Evolutionary conservation across 164 flowering plant genomes (phyloP).

Genomic region (Nelumbo lutea): DNA sequence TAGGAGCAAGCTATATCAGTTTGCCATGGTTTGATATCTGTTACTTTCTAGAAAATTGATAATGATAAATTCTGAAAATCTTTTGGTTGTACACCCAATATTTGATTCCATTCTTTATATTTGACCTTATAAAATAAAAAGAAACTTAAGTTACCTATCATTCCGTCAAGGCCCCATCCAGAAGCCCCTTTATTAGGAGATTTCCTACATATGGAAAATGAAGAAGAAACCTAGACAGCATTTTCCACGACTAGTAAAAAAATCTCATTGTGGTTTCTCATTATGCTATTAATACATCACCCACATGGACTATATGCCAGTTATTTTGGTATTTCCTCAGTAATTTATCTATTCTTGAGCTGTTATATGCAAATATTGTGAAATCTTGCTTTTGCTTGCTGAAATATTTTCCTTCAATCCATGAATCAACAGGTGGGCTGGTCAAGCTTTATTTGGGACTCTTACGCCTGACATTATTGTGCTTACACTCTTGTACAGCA

Average conservation of each 20-base stretch:
- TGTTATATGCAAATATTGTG: background rate
- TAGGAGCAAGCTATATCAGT: constrained; percentile 93
- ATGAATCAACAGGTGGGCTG: constrained; percentile 70
- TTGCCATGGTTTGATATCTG: constrained; percentile 73
- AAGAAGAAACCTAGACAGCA: background rate
- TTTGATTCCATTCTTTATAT: background rate
- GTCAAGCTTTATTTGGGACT: constrained; percentile 78
- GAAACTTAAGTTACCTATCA: background rate
- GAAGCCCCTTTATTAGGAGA: background rate
- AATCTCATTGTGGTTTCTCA: background rate
- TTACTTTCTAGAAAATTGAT: background rate
- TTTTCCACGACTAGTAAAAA: background rate
- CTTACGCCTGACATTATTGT: constrained; percentile 70
- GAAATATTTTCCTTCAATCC: background rate
- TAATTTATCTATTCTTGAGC: background rate
- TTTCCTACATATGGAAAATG: background rate
- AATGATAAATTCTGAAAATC: background rate
- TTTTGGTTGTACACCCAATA: background rate
- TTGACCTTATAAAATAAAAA: background rate
- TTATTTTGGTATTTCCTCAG: background rate
- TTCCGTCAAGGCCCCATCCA: too few species aligned
- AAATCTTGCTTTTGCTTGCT: background rate
- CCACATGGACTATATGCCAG: background rate
- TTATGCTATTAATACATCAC: background rate
- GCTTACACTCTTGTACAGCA: constrained; percentile 80